Evolutionary conservation across 2,329 filamentous ascomycete species (phyloP).

Genomic region (Graphiopsis chlorocephala): DNA sequence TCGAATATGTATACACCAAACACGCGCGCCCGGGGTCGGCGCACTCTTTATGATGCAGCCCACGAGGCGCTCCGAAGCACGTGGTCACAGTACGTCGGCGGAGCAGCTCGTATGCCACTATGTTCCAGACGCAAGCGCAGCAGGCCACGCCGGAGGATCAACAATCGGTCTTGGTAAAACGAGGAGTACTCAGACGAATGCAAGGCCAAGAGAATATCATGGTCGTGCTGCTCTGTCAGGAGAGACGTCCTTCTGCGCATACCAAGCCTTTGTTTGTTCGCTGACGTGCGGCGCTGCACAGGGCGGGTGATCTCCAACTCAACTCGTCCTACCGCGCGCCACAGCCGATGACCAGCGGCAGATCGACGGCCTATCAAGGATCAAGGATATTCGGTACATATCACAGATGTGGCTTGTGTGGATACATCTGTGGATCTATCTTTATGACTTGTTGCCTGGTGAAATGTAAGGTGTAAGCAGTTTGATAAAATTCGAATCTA

Average conservation of each 20-base stretch:
- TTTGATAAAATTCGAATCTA: background rate
- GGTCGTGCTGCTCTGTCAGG: background rate
- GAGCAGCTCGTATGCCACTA: conserved; percentile 4
- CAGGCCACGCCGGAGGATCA: background rate
- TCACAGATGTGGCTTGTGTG: background rate
- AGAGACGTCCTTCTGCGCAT: background rate
- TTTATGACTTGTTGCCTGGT: background rate
- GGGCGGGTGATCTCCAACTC: conserved; percentile 6
- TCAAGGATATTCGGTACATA: too few species aligned
- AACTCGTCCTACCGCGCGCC: conserved; percentile 7
- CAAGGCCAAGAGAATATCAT: background rate
- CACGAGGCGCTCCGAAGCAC: conserved; percentile 1
- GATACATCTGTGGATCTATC: background rate
- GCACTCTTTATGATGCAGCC: conserved; percentile 5
- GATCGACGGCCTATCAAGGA: background rate
- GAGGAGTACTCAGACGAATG: background rate
- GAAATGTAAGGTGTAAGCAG: background rate
- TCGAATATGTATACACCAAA: background rate
- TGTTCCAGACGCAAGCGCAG: conserved; percentile 13
- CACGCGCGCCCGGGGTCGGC: background rate
- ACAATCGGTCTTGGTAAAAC: background rate
- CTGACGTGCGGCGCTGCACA: conserved; percentile 1
- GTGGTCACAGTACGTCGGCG: conserved; percentile 5
- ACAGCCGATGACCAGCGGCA: conserved; percentile 1
- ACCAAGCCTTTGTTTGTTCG: conserved; percentile 1